Percentiles rank a stretch among this genome's conserved stretches.
phyloP scores from a whole-genome alignment of 2,329 filamentous ascomycete genomes.

The Botrytis galanthina region DNA sequence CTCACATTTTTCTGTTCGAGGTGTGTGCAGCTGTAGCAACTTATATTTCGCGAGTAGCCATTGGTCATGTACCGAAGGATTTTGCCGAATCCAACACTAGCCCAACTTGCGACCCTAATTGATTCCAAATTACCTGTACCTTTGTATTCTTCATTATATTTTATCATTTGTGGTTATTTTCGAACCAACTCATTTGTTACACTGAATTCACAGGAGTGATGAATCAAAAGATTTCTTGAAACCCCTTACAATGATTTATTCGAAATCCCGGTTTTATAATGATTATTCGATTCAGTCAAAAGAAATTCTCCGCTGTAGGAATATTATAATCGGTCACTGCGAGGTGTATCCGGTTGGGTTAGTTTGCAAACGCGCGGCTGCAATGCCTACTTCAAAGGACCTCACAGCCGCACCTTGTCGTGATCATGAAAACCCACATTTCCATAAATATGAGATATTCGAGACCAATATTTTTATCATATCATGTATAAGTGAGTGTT shows the following conservation, averaged over 20 bases:
- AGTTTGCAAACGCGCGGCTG: constrained; percentile 4
- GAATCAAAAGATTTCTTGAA: background rate
- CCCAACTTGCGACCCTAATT: background rate
- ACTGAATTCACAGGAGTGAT: background rate
- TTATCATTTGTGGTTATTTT: background rate
- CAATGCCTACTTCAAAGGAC: background rate
- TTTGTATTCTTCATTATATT: background rate
- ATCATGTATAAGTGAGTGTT: no score
- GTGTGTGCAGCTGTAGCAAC: background rate
- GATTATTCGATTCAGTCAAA: background rate
- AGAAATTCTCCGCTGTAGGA: background rate
- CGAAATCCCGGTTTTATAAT: background rate
- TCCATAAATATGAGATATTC: background rate
- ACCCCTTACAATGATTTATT: background rate
- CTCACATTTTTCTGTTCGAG: background rate
- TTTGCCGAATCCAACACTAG: background rate
- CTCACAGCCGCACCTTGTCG: constrained; percentile 2
- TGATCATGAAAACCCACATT: background rate
- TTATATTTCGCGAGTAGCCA: background rate
- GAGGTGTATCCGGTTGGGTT: background rate
- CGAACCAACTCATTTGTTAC: background rate
- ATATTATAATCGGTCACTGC: background rate
- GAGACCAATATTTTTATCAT: background rate
- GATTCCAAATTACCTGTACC: background rate
- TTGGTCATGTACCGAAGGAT: background rate